Evolutionary conservation across 2,329 filamentous ascomycete species (phyloP).

Genomic region (Apiospora arundinis): DNA sequence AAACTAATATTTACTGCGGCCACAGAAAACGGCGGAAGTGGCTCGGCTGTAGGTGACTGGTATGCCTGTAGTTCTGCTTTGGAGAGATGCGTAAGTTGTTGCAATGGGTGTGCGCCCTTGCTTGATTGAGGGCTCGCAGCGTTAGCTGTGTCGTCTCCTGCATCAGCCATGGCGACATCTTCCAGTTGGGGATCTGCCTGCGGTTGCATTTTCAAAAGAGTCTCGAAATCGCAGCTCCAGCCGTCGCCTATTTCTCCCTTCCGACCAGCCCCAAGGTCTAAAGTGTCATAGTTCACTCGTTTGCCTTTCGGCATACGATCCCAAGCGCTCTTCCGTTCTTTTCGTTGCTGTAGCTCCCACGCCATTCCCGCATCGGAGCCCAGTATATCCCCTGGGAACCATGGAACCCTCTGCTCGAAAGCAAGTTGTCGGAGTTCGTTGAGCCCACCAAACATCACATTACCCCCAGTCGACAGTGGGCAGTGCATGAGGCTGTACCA

Average conservation of each 20-base stretch:
- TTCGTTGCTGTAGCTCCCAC: conserved; percentile 76
- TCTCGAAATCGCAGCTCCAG: conserved; percentile 84
- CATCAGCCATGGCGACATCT: conserved; percentile 23
- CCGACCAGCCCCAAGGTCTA: conserved; percentile 75
- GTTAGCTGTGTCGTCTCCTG: conserved; percentile 24
- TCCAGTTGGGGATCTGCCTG: conserved; percentile 30
- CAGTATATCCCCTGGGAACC: conserved; percentile 87
- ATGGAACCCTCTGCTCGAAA: conserved; percentile 79
- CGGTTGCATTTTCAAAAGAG: conserved; percentile 57
- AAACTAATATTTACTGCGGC: conserved; percentile 72
- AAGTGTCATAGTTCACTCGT: conserved; percentile 73
- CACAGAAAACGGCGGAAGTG: conserved; percentile 47
- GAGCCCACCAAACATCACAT: conserved; percentile 82
- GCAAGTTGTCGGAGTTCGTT: conserved; percentile 79
- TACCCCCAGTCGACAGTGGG: conserved; percentile 79
- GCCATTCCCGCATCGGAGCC: conserved; percentile 78
- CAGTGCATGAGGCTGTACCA: conserved; percentile 90
- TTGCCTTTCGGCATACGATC: conserved; percentile 82
- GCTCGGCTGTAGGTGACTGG: conserved; percentile 32
- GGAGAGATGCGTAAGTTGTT: conserved; percentile 45
- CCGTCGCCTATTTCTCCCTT: conserved; percentile 85
- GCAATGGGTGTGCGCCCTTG: conserved; percentile 33
- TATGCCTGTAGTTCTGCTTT: conserved; percentile 44
- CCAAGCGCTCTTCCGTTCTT: conserved; percentile 69
- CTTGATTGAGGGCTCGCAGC: conserved; percentile 18